Evolutionary conservation across 345 rosid species (phyloP).

Genomic region (Salix arbutifolia): DNA sequence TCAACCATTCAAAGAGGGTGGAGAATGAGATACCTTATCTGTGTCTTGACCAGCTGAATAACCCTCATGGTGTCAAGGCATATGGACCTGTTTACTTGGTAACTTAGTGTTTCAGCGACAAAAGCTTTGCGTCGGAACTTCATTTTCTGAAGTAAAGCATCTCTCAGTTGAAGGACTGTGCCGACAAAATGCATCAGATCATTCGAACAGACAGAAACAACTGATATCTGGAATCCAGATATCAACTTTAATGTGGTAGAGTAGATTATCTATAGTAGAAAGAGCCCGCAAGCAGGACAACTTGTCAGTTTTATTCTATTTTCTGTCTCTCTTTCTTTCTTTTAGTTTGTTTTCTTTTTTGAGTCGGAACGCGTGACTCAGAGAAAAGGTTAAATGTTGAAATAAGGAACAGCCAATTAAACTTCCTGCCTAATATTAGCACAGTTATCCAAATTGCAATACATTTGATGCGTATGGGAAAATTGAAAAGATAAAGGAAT

Average conservation of each 20-base stretch:
- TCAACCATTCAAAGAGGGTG: constrained; percentile 26
- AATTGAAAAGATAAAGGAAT: not conserved
- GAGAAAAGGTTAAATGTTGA: not conserved
- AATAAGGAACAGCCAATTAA: not conserved
- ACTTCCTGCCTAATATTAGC: not conserved
- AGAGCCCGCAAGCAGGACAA: not conserved
- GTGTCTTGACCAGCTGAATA: constrained; percentile 33
- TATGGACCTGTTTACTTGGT: constrained; percentile 57
- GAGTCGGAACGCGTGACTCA: not conserved
- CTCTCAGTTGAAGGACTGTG: not conserved
- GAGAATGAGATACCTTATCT: constrained; percentile 38
- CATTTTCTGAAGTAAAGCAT: not conserved
- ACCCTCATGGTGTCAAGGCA: constrained; percentile 26
- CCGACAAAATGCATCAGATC: not conserved
- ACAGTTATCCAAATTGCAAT: not conserved
- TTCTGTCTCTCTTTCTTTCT: not conserved
- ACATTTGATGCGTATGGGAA: not conserved
- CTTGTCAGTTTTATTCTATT: not conserved
- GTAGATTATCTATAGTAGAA: not conserved
- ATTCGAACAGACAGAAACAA: not conserved
- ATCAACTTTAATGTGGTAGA: not conserved
- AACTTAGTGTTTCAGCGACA: constrained; percentile 21
- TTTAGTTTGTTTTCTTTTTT: not conserved
- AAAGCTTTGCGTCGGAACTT: not conserved
- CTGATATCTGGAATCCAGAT: not conserved